These are phyloP conservation scores for Niveomyces coronatus DNA, from an alignment of 2,329 filamentous ascomycete genomes.

Conservation along the genomic window DNA sequence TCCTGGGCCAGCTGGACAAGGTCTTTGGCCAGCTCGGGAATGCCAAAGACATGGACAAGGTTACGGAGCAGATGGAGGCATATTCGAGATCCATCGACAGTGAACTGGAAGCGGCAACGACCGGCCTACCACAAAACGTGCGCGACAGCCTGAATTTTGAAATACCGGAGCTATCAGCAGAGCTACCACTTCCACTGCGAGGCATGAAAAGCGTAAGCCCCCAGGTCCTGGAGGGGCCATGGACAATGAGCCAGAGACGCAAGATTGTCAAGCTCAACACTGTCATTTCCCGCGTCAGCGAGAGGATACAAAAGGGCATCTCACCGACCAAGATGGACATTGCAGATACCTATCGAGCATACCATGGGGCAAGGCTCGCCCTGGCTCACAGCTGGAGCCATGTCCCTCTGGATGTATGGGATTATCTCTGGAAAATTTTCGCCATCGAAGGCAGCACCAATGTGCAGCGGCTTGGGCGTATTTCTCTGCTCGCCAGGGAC, in stretches of 20 bases:
- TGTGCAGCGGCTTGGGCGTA: conserved; percentile 47
- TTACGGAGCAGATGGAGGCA: conserved; percentile 22
- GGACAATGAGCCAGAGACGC: conserved; percentile 27
- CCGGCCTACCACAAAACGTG: conserved; percentile 23
- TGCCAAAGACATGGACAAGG: conserved; percentile 24
- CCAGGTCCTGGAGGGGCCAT: conserved; percentile 26
- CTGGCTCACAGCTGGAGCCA: conserved; percentile 37
- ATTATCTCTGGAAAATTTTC: conserved; percentile 54
- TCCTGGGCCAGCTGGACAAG: conserved; percentile 23
- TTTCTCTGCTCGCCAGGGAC: conserved; percentile 54
- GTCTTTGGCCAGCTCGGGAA: conserved; percentile 22
- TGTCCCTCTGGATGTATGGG: conserved; percentile 52
- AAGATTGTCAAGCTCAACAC: conserved; percentile 28
- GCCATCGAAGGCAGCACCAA: conserved; percentile 41
- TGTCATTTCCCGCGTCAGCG: conserved; percentile 18
- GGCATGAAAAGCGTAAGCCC: conserved; percentile 18
- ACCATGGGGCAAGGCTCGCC: conserved; percentile 33
- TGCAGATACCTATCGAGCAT: conserved; percentile 37
- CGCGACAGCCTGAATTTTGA: conserved; percentile 12
- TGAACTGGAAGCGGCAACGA: conserved; percentile 22
- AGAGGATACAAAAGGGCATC: conserved; percentile 18
- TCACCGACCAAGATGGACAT: conserved; percentile 26
- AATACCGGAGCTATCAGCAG: conserved; percentile 16
- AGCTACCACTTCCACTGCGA: conserved; percentile 13
- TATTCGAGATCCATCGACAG: conserved; percentile 26